These are phyloP conservation scores for Colletotrichum echinochloae DNA, from an alignment of 2,329 filamentous ascomycete genomes.

Conservation along the genomic window DNA sequence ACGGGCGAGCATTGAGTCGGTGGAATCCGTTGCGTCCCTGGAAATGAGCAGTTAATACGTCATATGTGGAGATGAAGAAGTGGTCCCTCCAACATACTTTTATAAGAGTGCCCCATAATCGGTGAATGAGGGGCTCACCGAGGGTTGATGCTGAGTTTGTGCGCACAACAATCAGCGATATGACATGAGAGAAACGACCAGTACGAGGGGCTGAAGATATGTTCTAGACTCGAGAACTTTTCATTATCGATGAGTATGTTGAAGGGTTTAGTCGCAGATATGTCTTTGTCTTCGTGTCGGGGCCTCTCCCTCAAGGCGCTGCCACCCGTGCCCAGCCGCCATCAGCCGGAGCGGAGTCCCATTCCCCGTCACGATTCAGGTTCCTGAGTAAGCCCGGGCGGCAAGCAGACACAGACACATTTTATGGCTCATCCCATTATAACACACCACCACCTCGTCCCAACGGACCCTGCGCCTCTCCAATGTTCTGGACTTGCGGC, in stretches of 20 bases:
- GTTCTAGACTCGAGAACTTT: background rate
- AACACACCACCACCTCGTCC: slow-evolving; percentile 34
- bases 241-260: background rate
- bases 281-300: slow-evolving; percentile 1
- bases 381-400: slow-evolving; percentile 35
- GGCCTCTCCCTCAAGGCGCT: background rate
- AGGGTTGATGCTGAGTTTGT: fast-evolving
- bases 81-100: slow-evolving; percentile 10
- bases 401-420: slow-evolving; percentile 5
- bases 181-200: background rate
- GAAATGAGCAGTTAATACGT: slow-evolving; percentile 22
- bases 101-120: slow-evolving; percentile 12
- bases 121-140: slow-evolving; percentile 27
- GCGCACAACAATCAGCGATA: background rate
- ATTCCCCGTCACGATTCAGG: slow-evolving; percentile 22
- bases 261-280: background rate
- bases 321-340: slow-evolving; percentile 10
- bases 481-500: slow-evolving; percentile 31
- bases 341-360: slow-evolving; percentile 8
- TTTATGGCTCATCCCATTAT: slow-evolving; percentile 38
- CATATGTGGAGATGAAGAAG: slow-evolving; percentile 33
- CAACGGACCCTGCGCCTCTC: slow-evolving; percentile 11
- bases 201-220: fast-evolving
- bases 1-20: slow-evolving; percentile 8
- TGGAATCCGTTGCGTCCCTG: slow-evolving; percentile 16